Percentiles rank a stretch among this genome's conserved stretches.
Evolutionary conservation across 2,329 filamentous ascomycete genomes (phyloP).

Genomic region (Cladosporium sp.): DNA sequence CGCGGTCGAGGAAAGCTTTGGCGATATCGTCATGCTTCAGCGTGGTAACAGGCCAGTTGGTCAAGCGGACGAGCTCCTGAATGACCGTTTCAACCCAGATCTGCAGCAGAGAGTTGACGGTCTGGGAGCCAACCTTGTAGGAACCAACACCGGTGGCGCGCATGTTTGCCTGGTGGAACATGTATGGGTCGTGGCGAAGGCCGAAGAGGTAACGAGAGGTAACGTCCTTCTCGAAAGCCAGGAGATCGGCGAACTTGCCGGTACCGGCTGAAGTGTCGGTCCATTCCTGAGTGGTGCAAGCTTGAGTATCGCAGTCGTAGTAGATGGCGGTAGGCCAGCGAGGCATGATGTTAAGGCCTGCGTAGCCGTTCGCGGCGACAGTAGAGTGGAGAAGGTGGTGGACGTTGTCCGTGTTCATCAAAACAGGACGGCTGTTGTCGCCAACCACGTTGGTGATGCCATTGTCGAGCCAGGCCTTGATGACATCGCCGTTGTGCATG

Average conservation of each 20-base stretch:
- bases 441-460: conserved; percentile 63
- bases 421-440: conserved; percentile 59
- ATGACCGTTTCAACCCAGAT: conserved; percentile 58
- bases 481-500: conserved; percentile 63
- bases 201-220: conserved; percentile 59
- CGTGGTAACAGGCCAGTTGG: conserved; percentile 55
- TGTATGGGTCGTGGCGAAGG: conserved; percentile 58
- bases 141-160: conserved; percentile 51
- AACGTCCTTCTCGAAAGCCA: conserved; percentile 52
- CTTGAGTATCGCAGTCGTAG: conserved; percentile 62
- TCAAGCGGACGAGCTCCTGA: conserved; percentile 56
- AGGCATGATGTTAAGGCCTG: conserved; percentile 57
- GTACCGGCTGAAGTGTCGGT: conserved; percentile 57
- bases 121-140: conserved; percentile 52
- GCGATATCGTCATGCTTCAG: conserved; percentile 59
- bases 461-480: conserved; percentile 59
- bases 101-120: conserved; percentile 54
- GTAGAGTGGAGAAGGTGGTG: conserved; percentile 60
- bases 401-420: conserved; percentile 53
- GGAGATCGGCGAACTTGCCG: conserved; percentile 55
- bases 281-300: conserved; percentile 61
- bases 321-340: conserved; percentile 64
- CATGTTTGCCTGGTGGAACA: conserved; percentile 66
- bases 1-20: conserved; percentile 53
- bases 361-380: conserved; percentile 54